Base-by-base conservation (phyloP, 2,329 filamentous ascomycete genomes). In the Trichocomaceae sp. region DNA sequence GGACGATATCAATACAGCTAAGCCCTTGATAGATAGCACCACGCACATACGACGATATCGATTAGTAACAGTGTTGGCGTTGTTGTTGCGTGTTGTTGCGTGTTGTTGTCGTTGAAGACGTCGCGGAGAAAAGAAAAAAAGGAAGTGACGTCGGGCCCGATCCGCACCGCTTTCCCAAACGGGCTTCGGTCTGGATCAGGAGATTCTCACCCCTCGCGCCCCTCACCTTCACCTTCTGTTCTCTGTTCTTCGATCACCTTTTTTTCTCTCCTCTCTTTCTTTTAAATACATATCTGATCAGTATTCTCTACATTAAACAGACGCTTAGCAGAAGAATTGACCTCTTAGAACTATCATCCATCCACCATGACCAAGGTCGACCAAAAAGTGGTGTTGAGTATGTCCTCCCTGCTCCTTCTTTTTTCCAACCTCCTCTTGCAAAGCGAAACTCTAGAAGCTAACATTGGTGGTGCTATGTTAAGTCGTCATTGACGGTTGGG, bases 401-500 rank as follows among this genome's bases (percentile, higher is more conserved):
- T 63, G 79, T 72, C 61, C 59, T 26, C 45, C 20, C 20, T 26
- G 2, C 3, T 10, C 3, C 17, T 8, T 41, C 4, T 41, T 3
- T 10, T 26, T 26, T 7, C 23, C 23, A 3, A 4, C 23, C 23
- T 26, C 7, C 23, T 26, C 23, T 26, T 26, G 23, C 23, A 26
- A 19, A 41, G 8, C 17, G 10, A 5, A n/a, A 42, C 13, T 17
- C 22, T 20, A 12, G 12, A 35, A 39, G 45, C 49, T 52, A 72
- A 70, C 58, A 50, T 68, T 79, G 63, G 75, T 75, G 62, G 50
- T 70, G 69, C 26, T 29, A 29, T 10, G 26, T 8, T 29, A 29
- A 90, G 87, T 99, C 82, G 93, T 97, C 76, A 99, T 99, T 80
- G 93, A 99, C 78, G 93, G 93, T 69, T 99, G 93, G 93, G 93